Percentiles rank a stretch among this genome's conserved stretches.
These are phyloP conservation scores for Ogataea glucozyma DNA, from an alignment of 805 yeast species.

Conservation along the genomic window DNA sequence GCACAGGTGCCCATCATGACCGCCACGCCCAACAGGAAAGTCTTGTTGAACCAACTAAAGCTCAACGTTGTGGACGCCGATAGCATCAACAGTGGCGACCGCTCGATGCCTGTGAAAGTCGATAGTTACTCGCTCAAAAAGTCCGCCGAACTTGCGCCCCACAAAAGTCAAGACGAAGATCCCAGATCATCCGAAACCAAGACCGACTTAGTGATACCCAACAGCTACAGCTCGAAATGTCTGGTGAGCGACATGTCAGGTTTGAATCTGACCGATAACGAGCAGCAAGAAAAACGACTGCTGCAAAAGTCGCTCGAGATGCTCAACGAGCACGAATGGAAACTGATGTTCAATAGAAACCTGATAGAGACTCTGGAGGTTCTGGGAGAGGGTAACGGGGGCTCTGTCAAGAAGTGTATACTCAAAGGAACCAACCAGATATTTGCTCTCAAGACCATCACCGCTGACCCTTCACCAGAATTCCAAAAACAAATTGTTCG, in stretches of 20 bases:
- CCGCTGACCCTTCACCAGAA: conserved; percentile 79
- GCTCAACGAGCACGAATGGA: conserved; percentile 78
- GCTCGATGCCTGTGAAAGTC: conserved; percentile 11
- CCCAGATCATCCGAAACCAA: conserved; percentile 8
- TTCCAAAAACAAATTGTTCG: conserved; percentile 87
- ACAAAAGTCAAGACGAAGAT: neutral
- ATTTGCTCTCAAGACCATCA: conserved; percentile 81
- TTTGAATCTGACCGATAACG: conserved; percentile 7
- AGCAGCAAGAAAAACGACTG: conserved; percentile 5
- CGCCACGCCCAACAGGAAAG: conserved; percentile 2
- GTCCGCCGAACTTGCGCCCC: neutral
- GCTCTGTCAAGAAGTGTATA: conserved; percentile 79
- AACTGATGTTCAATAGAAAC: conserved; percentile 52
- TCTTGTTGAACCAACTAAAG: conserved; percentile 6
- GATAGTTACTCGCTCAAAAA: conserved; percentile 1
- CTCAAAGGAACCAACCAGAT: conserved; percentile 55
- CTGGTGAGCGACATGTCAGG: conserved; percentile 12
- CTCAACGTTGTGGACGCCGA: conserved; percentile 8
- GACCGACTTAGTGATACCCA: conserved; percentile 10
- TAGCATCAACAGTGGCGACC: conserved; percentile 2
- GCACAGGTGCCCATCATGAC: conserved; percentile 1
- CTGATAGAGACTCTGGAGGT: conserved; percentile 67
- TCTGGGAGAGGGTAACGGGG: conserved; percentile 95
- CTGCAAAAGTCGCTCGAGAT: conserved; percentile 31
- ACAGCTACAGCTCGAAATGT: conserved; percentile 12